These are phyloP conservation scores for Russula ochroleuca DNA, from an alignment of 768 basidiomycete genomes.

Conservation along the genomic window DNA sequence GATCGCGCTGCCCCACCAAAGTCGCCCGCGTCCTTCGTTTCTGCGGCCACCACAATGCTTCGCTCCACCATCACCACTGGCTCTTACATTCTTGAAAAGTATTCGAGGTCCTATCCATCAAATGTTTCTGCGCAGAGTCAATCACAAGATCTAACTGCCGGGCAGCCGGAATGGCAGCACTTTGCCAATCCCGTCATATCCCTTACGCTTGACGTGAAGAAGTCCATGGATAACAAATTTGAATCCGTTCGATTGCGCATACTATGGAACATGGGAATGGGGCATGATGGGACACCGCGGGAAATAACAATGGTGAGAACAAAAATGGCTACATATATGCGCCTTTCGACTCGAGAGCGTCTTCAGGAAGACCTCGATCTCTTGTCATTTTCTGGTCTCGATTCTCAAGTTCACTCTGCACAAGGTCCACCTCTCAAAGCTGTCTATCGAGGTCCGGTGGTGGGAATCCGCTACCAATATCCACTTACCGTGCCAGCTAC, in stretches of 20 bases:
- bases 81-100: constrained; percentile 56
- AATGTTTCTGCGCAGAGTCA: constrained; percentile 10
- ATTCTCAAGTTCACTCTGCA: constrained; percentile 31
- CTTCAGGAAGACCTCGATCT: constrained; percentile 74
- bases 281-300: constrained; percentile 40
- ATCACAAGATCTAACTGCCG: constrained; percentile 24
- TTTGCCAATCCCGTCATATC: constrained; percentile 65
- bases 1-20: background rate
- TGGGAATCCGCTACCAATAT: constrained; percentile 72
- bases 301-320: constrained; percentile 64
- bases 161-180: constrained; percentile 67
- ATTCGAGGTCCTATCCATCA: constrained; percentile 59
- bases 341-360: constrained; percentile 5
- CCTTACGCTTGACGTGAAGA: constrained; percentile 57
- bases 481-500: constrained; percentile 36
- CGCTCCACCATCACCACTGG: constrained; percentile 57
- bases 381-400: constrained; percentile 52
- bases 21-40: too few species aligned
- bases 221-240: constrained; percentile 42
- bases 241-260: constrained; percentile 64
- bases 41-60: constrained; percentile 31
- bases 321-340: constrained; percentile 12
- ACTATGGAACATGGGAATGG: constrained; percentile 52
- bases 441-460: constrained; percentile 66
- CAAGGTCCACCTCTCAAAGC: constrained; percentile 74